Conservation (phyloP, 2,329 filamentous ascomycete genomes). For the Alternaria sp. region DNA sequence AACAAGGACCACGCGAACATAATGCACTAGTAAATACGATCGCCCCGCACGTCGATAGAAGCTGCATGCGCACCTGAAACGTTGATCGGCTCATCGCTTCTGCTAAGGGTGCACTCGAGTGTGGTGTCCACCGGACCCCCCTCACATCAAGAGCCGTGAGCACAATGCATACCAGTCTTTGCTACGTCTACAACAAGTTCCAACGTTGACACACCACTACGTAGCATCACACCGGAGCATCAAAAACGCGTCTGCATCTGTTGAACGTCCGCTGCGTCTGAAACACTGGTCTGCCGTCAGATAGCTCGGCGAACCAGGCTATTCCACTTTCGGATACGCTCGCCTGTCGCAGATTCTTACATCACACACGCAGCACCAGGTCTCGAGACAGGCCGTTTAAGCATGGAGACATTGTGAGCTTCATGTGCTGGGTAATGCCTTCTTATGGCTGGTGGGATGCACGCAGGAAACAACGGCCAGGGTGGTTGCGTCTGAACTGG, state of each 20-base stretch:
- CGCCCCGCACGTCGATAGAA: not conserved
- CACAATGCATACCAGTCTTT: conserved; percentile 5
- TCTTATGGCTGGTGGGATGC: conserved; percentile 6
- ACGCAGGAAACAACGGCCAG: not conserved
- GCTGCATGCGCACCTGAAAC: conserved; percentile 1
- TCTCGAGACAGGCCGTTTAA: conserved; percentile 27
- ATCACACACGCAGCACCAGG: conserved; percentile 17
- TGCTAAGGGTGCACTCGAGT: not conserved
- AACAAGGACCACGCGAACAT: not conserved
- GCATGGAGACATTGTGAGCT: conserved; percentile 26
- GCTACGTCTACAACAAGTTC: conserved; percentile 3
- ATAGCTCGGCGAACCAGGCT: conserved; percentile 15
- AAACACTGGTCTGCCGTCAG: conserved; percentile 24
- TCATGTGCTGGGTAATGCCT: conserved; percentile 14
- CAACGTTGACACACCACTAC: not conserved
- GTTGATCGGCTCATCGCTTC: conserved; percentile 1
- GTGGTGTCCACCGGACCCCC: not conserved
- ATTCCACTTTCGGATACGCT: conserved; percentile 17
- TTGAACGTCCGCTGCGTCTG: conserved; percentile 13
- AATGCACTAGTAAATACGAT: not conserved
- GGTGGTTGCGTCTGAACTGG: conserved; percentile 15
- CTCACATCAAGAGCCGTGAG: not conserved
- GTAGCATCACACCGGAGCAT: conserved; percentile 13
- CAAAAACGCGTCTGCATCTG: conserved; percentile 14
- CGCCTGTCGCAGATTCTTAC: conserved; percentile 24